Base-by-base conservation (phyloP, 2,329 filamentous ascomycete genomes). In the Calonectria pseudoturangicola region DNA sequence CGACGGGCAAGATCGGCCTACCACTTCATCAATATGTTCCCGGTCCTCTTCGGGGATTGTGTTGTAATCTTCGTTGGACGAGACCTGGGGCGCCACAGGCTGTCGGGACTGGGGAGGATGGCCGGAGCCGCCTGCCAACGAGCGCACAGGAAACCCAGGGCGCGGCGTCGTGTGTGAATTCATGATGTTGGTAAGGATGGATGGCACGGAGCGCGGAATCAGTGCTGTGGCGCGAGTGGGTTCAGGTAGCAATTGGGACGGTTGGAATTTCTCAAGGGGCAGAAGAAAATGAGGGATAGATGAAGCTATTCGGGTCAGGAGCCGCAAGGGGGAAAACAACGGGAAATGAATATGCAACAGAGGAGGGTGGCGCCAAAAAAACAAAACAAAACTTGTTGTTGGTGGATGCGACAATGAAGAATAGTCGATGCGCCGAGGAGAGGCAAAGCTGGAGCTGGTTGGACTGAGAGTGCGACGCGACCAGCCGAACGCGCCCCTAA, bases 21-120 rank as follows among this genome's bases (percentile, higher is more conserved):
- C 95, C 75, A 96, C 96, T 88, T 98, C 96, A 83, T 95, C 95
- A 75, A 98, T 96, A 84, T 98, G 96, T 81, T 97, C 95, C 76
- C 93, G 90, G 83, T 98, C 96, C 85, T 98, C 96, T 81, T 98
- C 96, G 25, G 92, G 93, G 77, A 98, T 85, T 56, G 76, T 80
- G 74, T 77, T 82, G 73, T 85, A 86, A 39, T 85, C 84, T 58
- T 85, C 83, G 71, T 84, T 84, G 27, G 80, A 75, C 13, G 82
- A 82, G 6, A 84, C 82, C 58, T 84, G 83, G 15, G 81, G 82
- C 18, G 82, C 79, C 12, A 82, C 76, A 15, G 83, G 81, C 36
- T 83, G 82, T 66, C 79, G 79, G 28, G 80, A 79, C 69, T 82
- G 82, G 30, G 80, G 79, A 47, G 82, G 81, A 51, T 83, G 82